These are phyloP conservation scores for Amoeboaphelidium protococcarum DNA, from an alignment of 371 early-diverging fungal species.

Conservation along the genomic window DNA sequence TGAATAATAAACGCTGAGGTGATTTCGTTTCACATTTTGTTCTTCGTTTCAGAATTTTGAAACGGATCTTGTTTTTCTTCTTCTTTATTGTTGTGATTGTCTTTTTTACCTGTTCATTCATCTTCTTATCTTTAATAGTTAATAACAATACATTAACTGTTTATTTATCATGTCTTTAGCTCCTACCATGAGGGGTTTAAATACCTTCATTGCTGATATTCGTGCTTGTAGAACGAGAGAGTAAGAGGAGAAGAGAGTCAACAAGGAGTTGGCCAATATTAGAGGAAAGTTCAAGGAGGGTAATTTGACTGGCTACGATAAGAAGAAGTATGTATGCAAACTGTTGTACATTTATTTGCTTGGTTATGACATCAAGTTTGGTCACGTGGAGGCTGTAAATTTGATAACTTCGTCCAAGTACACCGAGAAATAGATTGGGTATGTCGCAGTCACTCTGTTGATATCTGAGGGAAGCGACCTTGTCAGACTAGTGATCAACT, in stretches of 20 bases:
- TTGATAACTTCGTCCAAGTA: slow-evolving; percentile 62
- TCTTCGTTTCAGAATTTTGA: no score
- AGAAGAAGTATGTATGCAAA: slow-evolving; percentile 94
- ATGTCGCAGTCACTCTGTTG: slow-evolving; percentile 72
- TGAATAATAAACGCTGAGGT: no score
- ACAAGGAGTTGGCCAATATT: slow-evolving; percentile 95
- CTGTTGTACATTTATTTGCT: slow-evolving; percentile 91
- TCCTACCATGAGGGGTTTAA: slow-evolving; percentile 29
- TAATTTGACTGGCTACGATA: slow-evolving; percentile 75
- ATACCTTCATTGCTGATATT: slow-evolving; percentile 64
- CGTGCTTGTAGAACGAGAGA: slow-evolving; percentile 71
- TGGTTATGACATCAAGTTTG: slow-evolving; percentile 92
- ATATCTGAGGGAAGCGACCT: slow-evolving; percentile 62
- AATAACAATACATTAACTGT: no score
- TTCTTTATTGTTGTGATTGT: no score
- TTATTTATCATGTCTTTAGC: no score
- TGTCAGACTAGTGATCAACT: slow-evolving; percentile 50
- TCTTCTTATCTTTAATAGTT: no score
- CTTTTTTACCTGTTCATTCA: no score
- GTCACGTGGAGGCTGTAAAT: slow-evolving; percentile 81
- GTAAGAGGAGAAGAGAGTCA: slow-evolving; percentile 83
- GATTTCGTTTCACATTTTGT: no score
- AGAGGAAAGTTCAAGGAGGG: slow-evolving; percentile 86
- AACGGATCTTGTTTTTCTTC: no score
- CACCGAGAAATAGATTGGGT: slow-evolving; percentile 90